Evolutionary conservation across 192 early-diverging fungal species (phyloP), one percentile per base, ranked within the genome.

Genomic region (Gorgonomyces haynaldii): DNA sequence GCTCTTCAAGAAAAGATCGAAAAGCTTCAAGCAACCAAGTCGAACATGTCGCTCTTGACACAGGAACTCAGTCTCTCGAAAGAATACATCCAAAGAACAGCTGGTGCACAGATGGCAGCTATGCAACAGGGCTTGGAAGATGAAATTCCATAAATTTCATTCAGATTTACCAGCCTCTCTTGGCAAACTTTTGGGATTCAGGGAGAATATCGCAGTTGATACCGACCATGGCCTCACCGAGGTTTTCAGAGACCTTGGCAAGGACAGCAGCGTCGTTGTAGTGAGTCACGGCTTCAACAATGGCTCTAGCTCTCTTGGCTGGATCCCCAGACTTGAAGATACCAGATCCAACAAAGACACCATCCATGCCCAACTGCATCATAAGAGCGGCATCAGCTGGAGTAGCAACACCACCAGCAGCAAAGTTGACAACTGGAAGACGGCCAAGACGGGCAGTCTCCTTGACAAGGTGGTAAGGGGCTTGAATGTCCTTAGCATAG

Each of bases 281-380:
- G 76, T 98, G 84, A 20, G 92, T 93, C 17, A 96, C 95, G 50
- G 95, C 91, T 64, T 94, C 79, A 56, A 96, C 90, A 57, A 76
- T 95, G 34, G 92, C 95, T 30, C 77, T 69, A 30, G 95, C 95
- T 47, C 92, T 85, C 80, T 89, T 91, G 53, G 81, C 86, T 2
- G 95, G 91, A 62, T 96, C 85, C 15, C 72, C 72, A 26, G 68
- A 71, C 64, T 93, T 95, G 76, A 98, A 98, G 70, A 98, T 91
- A 43, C 92, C 91, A 20, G 89, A 92, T 35, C 91, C 91, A 36
- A 98, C 92, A 72, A 98, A 93, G 12, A 79, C 91, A 72, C 95
- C 95, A 67, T 95, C 91, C 69, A 90, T 88, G 31, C 95, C 95
- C 35, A 95, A 74, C 72, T 96, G 91, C 92, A 98, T 98, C 92